Conservation (phyloP, 345 rosid genomes). For the Atalantia buxifolia region DNA sequence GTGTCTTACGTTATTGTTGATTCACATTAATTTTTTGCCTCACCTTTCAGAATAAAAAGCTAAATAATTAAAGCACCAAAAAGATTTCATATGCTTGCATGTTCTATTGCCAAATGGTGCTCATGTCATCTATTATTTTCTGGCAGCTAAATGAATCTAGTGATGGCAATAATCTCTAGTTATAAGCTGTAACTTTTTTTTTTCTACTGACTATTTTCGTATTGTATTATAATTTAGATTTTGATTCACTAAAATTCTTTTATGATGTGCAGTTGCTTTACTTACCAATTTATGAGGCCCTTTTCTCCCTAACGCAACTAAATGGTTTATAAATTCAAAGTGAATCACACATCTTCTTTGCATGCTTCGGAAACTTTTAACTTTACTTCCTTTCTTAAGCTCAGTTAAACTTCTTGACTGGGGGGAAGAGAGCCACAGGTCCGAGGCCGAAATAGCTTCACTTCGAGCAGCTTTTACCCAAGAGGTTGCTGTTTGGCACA, state of each 20-base stretch:
- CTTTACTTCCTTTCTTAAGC: conserved; percentile 16
- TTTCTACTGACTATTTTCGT: not conserved
- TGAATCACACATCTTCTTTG: not conserved
- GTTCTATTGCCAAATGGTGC: conserved; percentile 24
- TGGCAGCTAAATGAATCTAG: not conserved
- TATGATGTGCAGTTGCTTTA: conserved; percentile 12
- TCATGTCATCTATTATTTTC: conserved; percentile 10
- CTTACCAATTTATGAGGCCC: not conserved
- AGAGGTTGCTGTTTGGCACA: conserved; percentile 99
- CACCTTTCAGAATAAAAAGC: conserved; percentile 19
- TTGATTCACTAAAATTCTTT: conserved; percentile 7
- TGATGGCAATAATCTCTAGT: not conserved
- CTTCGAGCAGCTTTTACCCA: conserved; percentile 85
- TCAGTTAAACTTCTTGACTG: conserved; percentile 94
- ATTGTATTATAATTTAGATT: conserved; percentile 1
- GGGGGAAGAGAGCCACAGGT: conserved; percentile 97
- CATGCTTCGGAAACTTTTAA: not conserved
- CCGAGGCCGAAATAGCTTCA: conserved; percentile 87
- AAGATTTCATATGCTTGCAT: conserved; percentile 6
- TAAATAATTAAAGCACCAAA: conserved; percentile 17
- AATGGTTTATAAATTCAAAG: not conserved
- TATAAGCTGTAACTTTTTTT: not conserved
- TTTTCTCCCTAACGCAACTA: not conserved
- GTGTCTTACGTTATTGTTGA: conserved; percentile 28
- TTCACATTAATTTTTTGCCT: conserved; percentile 10